Percentiles rank a stretch among this genome's conserved stretches.
Evolutionary conservation across 805 yeast genomes (phyloP).

Genomic region (Myxozyma lipomycoides): DNA sequence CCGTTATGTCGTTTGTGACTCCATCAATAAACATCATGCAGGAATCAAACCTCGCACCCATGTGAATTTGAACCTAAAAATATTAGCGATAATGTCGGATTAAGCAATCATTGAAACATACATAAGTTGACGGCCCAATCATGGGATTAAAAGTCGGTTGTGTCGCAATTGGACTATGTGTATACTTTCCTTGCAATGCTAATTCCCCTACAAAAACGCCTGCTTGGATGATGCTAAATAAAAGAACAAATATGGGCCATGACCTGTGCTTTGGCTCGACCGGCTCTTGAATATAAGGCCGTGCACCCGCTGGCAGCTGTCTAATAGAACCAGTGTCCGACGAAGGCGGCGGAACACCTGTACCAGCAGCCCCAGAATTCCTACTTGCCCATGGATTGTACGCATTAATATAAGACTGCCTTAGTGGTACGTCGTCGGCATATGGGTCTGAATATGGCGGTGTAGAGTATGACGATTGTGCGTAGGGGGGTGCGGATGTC

Average conservation of each 20-base stretch:
- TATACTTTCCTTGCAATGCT: conserved; percentile 51
- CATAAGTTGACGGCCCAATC: conserved; percentile 69
- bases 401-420: not conserved
- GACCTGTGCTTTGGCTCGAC: conserved; percentile 20
- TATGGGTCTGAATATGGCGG: conserved; percentile 17
- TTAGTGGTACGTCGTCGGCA: conserved; percentile 22
- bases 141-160: conserved; percentile 72
- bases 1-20: conserved; percentile 46
- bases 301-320: conserved; percentile 1
- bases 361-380: not conserved
- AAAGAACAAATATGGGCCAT: conserved; percentile 35
- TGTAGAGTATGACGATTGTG: conserved; percentile 10
- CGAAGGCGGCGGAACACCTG: not conserved
- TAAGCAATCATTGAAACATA: conserved; percentile 30
- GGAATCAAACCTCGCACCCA: conserved; percentile 69
- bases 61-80: conserved; percentile 48
- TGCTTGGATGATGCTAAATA: conserved; percentile 39
- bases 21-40: conserved; percentile 57
- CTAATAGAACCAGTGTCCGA: not conserved
- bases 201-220: conserved; percentile 61
- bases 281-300: not conserved
- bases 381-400: conserved; percentile 2
- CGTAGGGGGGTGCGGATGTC: conserved; percentile 8
- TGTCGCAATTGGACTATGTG: conserved; percentile 64
- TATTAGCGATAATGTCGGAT: not conserved